Evolutionary conservation across 805 yeast species (phyloP), one percentile per base, ranked within the genome.

Genomic region (Nakazawaea anatomiae): DNA sequence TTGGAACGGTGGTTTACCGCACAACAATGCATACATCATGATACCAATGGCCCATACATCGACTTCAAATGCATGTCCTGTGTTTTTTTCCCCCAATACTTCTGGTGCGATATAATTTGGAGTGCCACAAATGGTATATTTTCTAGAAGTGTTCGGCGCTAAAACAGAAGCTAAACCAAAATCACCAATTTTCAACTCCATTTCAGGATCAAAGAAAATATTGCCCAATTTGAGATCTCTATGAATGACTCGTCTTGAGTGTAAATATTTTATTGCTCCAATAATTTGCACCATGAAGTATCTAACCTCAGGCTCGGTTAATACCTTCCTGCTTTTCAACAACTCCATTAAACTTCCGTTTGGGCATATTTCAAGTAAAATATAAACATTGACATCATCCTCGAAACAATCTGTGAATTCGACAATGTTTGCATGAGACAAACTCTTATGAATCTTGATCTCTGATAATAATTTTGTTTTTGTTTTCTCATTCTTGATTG

Each of bases 91-190:
- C 40, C 90, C 87, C 57, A 94, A 76, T 27, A 94, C 96, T 72
- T 94, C 99, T 6, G 99, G 99, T 1, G 99, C 97, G 64, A 94
- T 94, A 66, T 94, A 94, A 70, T 94, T 94, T 54, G 99, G 99
- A 28, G 99, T 94, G 50, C 99, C 99, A 69, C 99, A 94, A 51
- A 94, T 89, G 42, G 99, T 92, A 65, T 85, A 87, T 62, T 92
- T 89, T 57, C 92, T 82, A 47, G 88, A 88, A 52, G 77, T 77
- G 32, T 77, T 73, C 27, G 80, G 73, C 42, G 86, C 87, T 55
- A 94, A 76, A n/a, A 89, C 86, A 1, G 97, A 90, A n/a, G 99
- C 99, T 54, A 94, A 77, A 34, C 99, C 99, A 71, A 94, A 94
- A 68, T 94, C 99, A 56, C 99, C 99, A 55, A 94, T 87, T 66